These are phyloP conservation scores for Rhizophagus clarus DNA, from an alignment of 192 early-diverging fungal genomes.

Conservation along the genomic window DNA sequence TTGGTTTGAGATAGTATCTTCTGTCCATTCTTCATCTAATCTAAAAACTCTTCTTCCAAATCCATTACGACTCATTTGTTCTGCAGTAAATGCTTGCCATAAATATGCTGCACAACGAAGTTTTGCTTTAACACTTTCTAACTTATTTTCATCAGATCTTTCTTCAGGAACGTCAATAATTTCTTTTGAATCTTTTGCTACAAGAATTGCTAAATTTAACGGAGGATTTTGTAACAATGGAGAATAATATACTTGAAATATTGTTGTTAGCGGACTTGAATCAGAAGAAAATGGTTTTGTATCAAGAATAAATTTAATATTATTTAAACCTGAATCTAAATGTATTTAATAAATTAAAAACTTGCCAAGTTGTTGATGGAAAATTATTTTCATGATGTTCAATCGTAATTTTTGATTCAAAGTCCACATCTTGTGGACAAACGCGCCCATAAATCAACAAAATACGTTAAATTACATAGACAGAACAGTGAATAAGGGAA, in stretches of 20 bases:
- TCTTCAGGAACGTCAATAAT: slow-evolving; percentile 64
- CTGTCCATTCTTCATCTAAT: slow-evolving; percentile 55
- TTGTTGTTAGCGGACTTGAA: slow-evolving; percentile 20
- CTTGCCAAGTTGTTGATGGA: slow-evolving; percentile 53
- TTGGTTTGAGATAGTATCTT: slow-evolving; percentile 56
- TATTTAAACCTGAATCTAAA: slow-evolving; percentile 57
- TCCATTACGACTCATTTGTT: slow-evolving; percentile 68
- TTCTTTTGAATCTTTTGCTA: slow-evolving; percentile 58
- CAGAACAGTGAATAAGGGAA: background rate
- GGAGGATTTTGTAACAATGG: slow-evolving; percentile 59
- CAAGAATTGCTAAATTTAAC: slow-evolving; percentile 57
- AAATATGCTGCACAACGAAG: slow-evolving; percentile 65
- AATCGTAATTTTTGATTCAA: slow-evolving; percentile 36
- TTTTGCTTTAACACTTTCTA: slow-evolving; percentile 58
- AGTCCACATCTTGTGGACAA: slow-evolving; percentile 18
- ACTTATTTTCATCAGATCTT: slow-evolving; percentile 45
- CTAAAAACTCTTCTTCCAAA: slow-evolving; percentile 67
- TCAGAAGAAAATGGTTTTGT: slow-evolving; percentile 28
- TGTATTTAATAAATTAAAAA: slow-evolving; percentile 56
- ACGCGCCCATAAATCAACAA: slow-evolving; percentile 39
- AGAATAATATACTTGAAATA: slow-evolving; percentile 50
- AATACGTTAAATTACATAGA: slow-evolving; percentile 27
- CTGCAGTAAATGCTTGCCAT: slow-evolving; percentile 74
- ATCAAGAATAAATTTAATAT: slow-evolving; percentile 52
- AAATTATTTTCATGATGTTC: slow-evolving; percentile 38